Base-by-base conservation (phyloP, 2,329 filamentous ascomycete species). In the Ilyonectria sp. region DNA sequence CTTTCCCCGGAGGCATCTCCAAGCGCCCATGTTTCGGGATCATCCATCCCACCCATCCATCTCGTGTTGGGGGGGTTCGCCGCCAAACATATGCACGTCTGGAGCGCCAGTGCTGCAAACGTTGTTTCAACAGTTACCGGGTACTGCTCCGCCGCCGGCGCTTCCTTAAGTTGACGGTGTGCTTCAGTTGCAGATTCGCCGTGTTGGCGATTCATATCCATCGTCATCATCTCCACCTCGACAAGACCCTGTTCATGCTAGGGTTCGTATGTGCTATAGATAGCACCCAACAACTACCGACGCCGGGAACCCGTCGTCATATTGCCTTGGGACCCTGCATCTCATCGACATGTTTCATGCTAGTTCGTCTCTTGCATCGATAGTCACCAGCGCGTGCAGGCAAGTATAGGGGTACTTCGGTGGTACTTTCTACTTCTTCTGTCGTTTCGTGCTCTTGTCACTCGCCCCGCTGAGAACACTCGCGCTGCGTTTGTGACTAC, bases 401-500 rank as follows among this genome's bases (percentile, higher is more conserved):
- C 35, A 68, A 63, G 61, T 71, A 71, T 40, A 59, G 59, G 70
- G 68, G 69, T 79, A 76, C 74, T 63, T 73, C 10, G 40, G 46
- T 50, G 62, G 58, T 72, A 75, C 74, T 55, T 60, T 19, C 69
- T 74, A 80, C 69, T 89, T 90, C 82, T 87, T 89, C 72, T 86
- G 85, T 67, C 87, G 82, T 78, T 90, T 90, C 4, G 81, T 75
- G 71, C 86, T 89, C 80, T 88, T 89, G 67, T 94, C 91, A 78
- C 92, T 94, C 6, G 83, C 83, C 17, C 86, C 84, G 78, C 93
- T 95, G 60, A 97, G 79, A 35, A 94, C 93, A 79, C 94, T 97
- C 1, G 93, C 93, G 78, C 94, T 96, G 66, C 94, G 88, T 83
- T 97, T 97, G 70, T 92, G 91, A 68, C 83, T 84, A 69, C 81